Evolutionary conservation across 495 filamentous ascomycete species (phyloP).

Genomic region (Penicillium canescens): DNA sequence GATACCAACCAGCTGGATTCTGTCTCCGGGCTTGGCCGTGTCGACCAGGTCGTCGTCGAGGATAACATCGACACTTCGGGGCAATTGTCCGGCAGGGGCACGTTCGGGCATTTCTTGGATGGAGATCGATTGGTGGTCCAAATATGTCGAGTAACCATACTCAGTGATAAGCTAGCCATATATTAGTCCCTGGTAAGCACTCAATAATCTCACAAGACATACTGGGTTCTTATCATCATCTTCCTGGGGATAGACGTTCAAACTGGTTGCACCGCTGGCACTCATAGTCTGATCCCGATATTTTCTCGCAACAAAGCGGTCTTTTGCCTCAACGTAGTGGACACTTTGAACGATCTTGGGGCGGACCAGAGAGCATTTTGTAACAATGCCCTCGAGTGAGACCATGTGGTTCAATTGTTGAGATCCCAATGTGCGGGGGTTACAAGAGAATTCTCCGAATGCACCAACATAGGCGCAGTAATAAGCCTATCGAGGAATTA

Average conservation of each 20-base stretch:
- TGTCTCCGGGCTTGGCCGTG: conserved; percentile 89
- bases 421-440: conserved; percentile 88
- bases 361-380: conserved; percentile 89
- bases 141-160: conserved; percentile 92
- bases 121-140: conserved; percentile 96
- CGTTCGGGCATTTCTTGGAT: conserved; percentile 99
- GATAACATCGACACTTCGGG: conserved; percentile 95
- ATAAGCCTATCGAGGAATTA: conserved; percentile 58
- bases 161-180: conserved; percentile 73
- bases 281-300: conserved; percentile 97
- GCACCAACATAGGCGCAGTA: conserved; percentile 95
- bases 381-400: conserved; percentile 96
- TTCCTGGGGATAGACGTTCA: conserved; percentile 91
- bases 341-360: conserved; percentile 98
- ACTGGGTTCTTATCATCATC: conserved; percentile 80
- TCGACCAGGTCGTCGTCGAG: conserved; percentile 97
- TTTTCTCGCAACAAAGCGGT: conserved; percentile 78
- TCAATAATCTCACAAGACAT: conserved; percentile 10
- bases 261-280: conserved; percentile 77
- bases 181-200: conserved; percentile 9
- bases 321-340: conserved; percentile 84
- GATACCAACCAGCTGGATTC: conserved; percentile 93
- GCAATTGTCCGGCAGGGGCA: conserved; percentile 93
- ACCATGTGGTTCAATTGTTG: conserved; percentile 92
- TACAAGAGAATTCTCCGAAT: conserved; percentile 93